These are phyloP conservation scores for Wickerhamomyces chaumierensis DNA, from an alignment of 805 yeast genomes.

Conservation along the genomic window DNA sequence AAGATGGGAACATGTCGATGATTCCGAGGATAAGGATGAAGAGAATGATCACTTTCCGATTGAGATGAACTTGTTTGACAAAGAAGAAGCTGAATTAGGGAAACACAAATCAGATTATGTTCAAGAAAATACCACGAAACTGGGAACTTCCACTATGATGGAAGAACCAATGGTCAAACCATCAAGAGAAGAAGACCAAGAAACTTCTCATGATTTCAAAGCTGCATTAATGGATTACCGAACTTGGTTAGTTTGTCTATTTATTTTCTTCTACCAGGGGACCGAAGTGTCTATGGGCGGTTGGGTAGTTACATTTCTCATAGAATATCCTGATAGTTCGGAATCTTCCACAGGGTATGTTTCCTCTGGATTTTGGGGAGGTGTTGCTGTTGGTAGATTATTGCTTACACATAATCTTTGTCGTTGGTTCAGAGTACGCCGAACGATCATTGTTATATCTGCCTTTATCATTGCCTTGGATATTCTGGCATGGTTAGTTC, in stretches of 20 bases:
- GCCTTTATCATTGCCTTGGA: constrained; percentile 26
- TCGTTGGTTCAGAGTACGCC: constrained; percentile 30
- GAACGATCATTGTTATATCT: constrained; percentile 28
- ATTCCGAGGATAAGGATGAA: constrained; percentile 6
- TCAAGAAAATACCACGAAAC: no score
- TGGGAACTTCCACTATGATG: no score
- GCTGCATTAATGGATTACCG: constrained; percentile 28
- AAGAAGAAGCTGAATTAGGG: neutral
- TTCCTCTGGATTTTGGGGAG: constrained; percentile 58
- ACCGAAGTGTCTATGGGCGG: constrained; percentile 54
- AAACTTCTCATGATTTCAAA: constrained; percentile 9
- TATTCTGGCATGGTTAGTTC: constrained; percentile 37
- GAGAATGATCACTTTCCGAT: no score
- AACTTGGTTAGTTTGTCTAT: constrained; percentile 43
- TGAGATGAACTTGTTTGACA: no score
- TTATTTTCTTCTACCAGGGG: constrained; percentile 51
- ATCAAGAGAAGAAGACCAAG: neutral
- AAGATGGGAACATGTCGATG: constrained; percentile 10
- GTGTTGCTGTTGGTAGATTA: constrained; percentile 47
- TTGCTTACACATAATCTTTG: constrained; percentile 31
- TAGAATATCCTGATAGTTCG: constrained; percentile 37
- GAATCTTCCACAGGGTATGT: constrained; percentile 37
- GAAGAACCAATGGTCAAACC: no score
- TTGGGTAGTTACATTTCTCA: constrained; percentile 51
- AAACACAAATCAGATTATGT: no score